phyloP scores from a whole-genome alignment of 225 moss, liverwort and hornwort genomes.

The Ulota crispa region DNA sequence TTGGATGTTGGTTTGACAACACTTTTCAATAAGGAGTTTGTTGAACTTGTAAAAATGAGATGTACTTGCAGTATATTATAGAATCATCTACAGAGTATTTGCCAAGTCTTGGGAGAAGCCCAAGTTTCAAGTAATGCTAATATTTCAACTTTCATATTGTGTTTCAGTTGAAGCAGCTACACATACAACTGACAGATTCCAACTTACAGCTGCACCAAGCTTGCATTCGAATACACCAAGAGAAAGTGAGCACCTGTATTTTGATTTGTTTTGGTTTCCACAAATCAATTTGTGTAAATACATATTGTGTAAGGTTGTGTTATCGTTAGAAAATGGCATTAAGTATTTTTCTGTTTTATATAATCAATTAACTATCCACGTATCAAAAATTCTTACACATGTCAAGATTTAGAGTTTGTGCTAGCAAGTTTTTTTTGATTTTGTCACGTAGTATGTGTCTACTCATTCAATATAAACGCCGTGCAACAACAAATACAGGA shows the following conservation, averaged over 20 bases:
- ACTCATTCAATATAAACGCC: fast-evolving
- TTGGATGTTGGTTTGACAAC: not conserved
- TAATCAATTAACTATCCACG: not conserved
- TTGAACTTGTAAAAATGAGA: fast-evolving
- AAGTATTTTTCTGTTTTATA: fast-evolving
- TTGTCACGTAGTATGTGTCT: not conserved
- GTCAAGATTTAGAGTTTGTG: not conserved
- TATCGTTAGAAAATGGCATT: not conserved
- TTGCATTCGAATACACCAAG: constrained; percentile 55
- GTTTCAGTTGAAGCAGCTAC: constrained; percentile 71
- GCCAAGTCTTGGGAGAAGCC: not conserved
- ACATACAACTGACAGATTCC: constrained; percentile 65
- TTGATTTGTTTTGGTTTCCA: not conserved
- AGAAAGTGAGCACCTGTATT: constrained; percentile 52
- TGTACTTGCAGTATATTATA: not conserved
- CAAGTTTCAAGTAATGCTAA: not conserved
- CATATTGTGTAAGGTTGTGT: fast-evolving
- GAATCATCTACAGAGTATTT: not conserved
- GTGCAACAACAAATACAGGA: not conserved
- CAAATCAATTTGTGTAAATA: not conserved
- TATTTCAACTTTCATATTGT: not conserved
- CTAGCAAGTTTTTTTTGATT: not conserved
- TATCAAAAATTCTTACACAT: fast-evolving
- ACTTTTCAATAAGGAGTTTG: fast-evolving
- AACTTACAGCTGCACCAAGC: constrained; percentile 70